Evolutionary conservation across 805 yeast genomes (phyloP), one percentile per base, ranked within the genome.

Genomic region (Kregervanrija pseudodelftensis): DNA sequence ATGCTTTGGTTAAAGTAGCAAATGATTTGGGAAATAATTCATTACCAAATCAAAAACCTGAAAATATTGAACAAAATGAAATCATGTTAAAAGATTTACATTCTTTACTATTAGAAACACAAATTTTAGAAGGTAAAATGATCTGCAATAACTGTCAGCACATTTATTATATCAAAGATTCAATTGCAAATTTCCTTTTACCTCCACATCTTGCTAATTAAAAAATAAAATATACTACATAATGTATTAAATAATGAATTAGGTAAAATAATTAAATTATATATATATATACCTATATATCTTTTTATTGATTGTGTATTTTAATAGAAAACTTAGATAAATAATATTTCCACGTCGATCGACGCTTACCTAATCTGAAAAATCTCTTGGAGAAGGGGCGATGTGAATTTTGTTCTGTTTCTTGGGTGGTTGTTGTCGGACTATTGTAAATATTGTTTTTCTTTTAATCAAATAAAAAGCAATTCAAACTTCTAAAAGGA

Each of bases 151-250:
- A 82, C 65, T 93, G 99, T 62, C 81, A 78, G 1, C 97, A 91
- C 64, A 70, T 85, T 8, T 93, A 90, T 66, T 79, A 84, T 68
- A 85, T 93, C 68, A 91, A 90, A 66, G 90, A 88, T 70, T 80
- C 93, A 42, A 89, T 93, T 55, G 96, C 99, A 33, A 91, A 91
- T 71, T 84, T 93, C 65, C 68, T 93, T 44, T 74, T 93, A 33
- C 98, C 99, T 31, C 98, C 98, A 7, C 98, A 93, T 61, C 71
- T 93, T 54, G 95, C 90, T 12, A 60, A 61, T 43, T 52, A 45
- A 36, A 33, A 30, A 17, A 13, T 11, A 15, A 15, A 15, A 15
- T 35, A 35, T 15, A 15, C 5, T 8, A 7, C 2, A 35, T 35
- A 35, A 15, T 3, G 11, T 3, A 14, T 9, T 15, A 22, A 7